phyloP scores from a whole-genome alignment of 306 rosid species.

The Begonia peltatifolia region DNA sequence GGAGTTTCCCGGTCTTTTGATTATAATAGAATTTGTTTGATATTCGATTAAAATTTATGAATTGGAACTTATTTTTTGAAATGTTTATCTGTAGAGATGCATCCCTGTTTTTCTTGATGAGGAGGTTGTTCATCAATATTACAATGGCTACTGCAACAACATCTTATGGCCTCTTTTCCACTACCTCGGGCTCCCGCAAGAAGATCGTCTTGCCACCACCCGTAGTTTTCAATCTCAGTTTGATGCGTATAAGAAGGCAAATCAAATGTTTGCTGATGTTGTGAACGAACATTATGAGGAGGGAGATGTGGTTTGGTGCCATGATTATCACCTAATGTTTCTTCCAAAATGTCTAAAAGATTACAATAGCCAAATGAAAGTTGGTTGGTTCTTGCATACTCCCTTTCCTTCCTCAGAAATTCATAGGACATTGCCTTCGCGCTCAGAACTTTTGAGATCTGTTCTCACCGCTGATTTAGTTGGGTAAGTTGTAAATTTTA shows the following conservation, averaged over 20 bases:
- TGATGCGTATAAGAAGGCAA: conserved; percentile 87
- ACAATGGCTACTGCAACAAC: conserved; percentile 96
- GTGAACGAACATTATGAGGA: conserved; percentile 75
- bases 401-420: conserved; percentile 99
- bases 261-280: conserved; percentile 87
- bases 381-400: conserved; percentile 97
- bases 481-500: conserved; percentile 39
- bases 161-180: conserved; percentile 96
- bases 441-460: conserved; percentile 73
- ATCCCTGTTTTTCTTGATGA: conserved; percentile 90
- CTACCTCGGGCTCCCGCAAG: conserved; percentile 93
- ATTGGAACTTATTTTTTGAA: too few relatives aligned
- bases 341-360: conserved; percentile 88
- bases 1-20: too few relatives aligned
- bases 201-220: conserved; percentile 91
- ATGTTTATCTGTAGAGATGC: conserved; percentile 55
- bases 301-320: conserved; percentile 97
- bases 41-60: too few relatives aligned
- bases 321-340: conserved; percentile 93
- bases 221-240: conserved; percentile 89
- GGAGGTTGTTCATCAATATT: conserved; percentile 84
- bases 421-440: conserved; percentile 82
- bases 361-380: conserved; percentile 64
- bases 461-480: conserved; percentile 94
- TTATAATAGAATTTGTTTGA: too few relatives aligned